These are phyloP conservation scores for Hypholoma fasciculare DNA, from an alignment of 768 basidiomycete genomes.

Conservation along the genomic window DNA sequence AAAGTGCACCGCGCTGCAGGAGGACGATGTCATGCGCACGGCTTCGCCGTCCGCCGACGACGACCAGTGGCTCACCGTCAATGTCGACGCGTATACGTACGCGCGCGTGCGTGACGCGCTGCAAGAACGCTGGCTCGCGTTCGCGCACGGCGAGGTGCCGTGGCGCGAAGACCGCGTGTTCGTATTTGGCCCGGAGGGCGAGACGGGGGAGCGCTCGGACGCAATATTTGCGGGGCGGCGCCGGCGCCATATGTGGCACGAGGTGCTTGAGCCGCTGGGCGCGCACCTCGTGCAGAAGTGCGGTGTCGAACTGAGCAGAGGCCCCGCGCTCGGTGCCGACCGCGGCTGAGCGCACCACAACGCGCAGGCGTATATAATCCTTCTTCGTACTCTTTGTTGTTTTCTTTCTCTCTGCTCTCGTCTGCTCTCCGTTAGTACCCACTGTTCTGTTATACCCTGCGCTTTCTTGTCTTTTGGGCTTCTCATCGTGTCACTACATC, in stretches of 20 bases:
- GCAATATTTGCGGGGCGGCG: conserved; percentile 68
- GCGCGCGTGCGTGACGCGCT: conserved; percentile 67
- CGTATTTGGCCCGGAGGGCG: conserved; percentile 83
- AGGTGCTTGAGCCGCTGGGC: conserved; percentile 69
- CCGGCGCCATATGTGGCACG: conserved; percentile 59
- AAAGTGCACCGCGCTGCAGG: conserved; percentile 1
- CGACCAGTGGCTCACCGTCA: conserved; percentile 51
- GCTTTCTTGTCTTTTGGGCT: too few species aligned
- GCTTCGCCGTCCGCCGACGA: conserved; percentile 6
- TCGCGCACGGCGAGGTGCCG: conserved; percentile 72
- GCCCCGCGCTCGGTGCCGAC: conserved; percentile 39
- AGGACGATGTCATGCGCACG: neutral
- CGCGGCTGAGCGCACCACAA: neutral
- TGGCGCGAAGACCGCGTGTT: conserved; percentile 67
- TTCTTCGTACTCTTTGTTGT: too few species aligned
- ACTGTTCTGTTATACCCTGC: too few species aligned
- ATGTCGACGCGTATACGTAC: conserved; percentile 70
- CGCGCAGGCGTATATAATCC: too few species aligned
- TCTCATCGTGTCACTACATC: too few species aligned
- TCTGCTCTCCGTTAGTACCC: too few species aligned
- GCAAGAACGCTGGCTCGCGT: conserved; percentile 74
- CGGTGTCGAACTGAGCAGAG: conserved; percentile 72
- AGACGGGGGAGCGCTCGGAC: conserved; percentile 69
- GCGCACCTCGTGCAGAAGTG: conserved; percentile 68
- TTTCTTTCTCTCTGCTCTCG: too few species aligned